Conservation (phyloP, 2,329 filamentous ascomycete species). For the Diaporthe vexans region DNA sequence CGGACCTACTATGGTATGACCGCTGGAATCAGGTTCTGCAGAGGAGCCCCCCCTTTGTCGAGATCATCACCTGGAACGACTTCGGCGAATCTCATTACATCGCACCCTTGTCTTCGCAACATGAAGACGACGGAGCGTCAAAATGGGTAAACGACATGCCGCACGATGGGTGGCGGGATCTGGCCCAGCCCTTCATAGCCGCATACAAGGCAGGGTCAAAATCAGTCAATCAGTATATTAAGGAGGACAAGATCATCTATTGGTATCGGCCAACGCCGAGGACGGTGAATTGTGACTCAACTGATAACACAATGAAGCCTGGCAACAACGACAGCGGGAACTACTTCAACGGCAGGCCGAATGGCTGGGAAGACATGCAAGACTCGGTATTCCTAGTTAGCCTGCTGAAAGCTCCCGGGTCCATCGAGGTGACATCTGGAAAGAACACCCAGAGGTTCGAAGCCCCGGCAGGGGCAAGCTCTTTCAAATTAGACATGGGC, state of each 20-base stretch:
- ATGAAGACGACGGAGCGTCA: slow-evolving; percentile 41
- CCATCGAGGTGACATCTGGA: slow-evolving; percentile 61
- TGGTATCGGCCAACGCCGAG: slow-evolving; percentile 68
- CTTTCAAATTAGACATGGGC: slow-evolving; percentile 61
- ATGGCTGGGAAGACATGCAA: slow-evolving; percentile 63
- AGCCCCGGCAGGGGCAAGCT: slow-evolving; percentile 61
- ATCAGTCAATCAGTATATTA: slow-evolving; percentile 54
- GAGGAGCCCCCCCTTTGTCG: slow-evolving; percentile 38
- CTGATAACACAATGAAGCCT: slow-evolving; percentile 63
- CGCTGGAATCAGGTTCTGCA: slow-evolving; percentile 40
- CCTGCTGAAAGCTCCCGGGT: slow-evolving; percentile 60
- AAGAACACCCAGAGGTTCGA: slow-evolving; percentile 57
- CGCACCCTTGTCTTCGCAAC: slow-evolving; percentile 38
- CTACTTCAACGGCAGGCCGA: slow-evolving; percentile 65
- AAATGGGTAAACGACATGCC: slow-evolving; percentile 51
- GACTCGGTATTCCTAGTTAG: slow-evolving; percentile 68
- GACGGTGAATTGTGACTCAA: slow-evolving; percentile 62
- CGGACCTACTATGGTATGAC: slow-evolving; percentile 40
- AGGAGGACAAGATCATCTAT: slow-evolving; percentile 65
- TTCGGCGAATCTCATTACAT: slow-evolving; percentile 43
- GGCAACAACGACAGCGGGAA: slow-evolving; percentile 62
- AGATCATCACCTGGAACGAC: slow-evolving; percentile 42
- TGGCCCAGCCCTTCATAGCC: slow-evolving; percentile 66
- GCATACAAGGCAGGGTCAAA: slow-evolving; percentile 64
- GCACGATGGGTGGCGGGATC: slow-evolving; percentile 68